Evolutionary conservation across 768 basidiomycete species (phyloP).

Genomic region (Scleroderma citrinum): DNA sequence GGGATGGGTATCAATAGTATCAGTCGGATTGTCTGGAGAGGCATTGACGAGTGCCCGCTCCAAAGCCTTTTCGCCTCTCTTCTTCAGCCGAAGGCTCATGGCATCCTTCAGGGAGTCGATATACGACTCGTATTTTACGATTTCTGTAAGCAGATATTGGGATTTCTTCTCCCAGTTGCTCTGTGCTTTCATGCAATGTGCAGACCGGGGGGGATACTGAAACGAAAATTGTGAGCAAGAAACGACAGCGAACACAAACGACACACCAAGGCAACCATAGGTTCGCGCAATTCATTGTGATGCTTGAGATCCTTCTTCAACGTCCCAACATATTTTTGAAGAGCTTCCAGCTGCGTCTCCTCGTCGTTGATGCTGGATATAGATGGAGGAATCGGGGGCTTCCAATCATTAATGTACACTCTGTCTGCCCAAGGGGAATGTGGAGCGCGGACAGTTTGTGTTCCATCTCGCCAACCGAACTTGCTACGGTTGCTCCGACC

Average conservation of each 20-base stretch:
- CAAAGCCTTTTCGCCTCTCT: constrained; percentile 81
- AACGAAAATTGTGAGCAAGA: constrained; percentile 11
- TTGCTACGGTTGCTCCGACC: constrained; percentile 68
- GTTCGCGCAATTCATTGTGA: constrained; percentile 79
- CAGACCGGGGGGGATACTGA: constrained; percentile 78
- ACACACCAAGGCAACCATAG: constrained; percentile 73
- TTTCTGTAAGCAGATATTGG: constrained; percentile 83
- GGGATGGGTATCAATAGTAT: constrained; percentile 27
- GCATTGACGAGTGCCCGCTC: constrained; percentile 47
- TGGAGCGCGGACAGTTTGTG: constrained; percentile 55
- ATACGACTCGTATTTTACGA: constrained; percentile 94
- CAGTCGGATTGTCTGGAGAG: constrained; percentile 22
- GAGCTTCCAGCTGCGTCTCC: constrained; percentile 85
- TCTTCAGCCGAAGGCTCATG: constrained; percentile 81
- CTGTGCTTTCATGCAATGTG: constrained; percentile 69
- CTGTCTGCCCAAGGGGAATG: constrained; percentile 76
- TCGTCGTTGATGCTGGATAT: constrained; percentile 86
- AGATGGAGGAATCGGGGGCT: constrained; percentile 78
- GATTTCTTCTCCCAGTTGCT: constrained; percentile 93
- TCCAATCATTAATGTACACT: constrained; percentile 88
- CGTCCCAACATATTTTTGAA: constrained; percentile 71
- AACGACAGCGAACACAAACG: constrained; percentile 8
- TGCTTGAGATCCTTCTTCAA: constrained; percentile 74
- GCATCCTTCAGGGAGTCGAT: constrained; percentile 83
- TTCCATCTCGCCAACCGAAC: constrained; percentile 67